Evolutionary conservation across 139 green algal species (phyloP).

Genomic region (Axilococcus clingmanii): DNA sequence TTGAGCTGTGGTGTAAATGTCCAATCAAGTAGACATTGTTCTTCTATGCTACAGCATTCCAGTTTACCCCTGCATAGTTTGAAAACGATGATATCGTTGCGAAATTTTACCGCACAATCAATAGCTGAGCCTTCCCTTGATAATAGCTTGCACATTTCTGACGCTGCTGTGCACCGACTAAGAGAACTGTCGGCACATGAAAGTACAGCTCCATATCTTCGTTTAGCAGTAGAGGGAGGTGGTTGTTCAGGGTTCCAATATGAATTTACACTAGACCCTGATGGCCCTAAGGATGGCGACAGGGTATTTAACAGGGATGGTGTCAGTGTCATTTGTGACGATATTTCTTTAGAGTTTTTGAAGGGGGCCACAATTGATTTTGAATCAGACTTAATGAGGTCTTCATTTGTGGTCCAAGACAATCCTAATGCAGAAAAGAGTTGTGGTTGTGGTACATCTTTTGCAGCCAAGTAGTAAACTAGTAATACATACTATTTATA

Average conservation of each 20-base stretch:
- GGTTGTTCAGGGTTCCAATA: slow-evolving; percentile 95
- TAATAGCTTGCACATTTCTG: too few relatives aligned
- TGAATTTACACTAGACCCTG: slow-evolving; percentile 65
- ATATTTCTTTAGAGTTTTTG: slow-evolving; percentile 76
- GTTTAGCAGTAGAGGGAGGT: slow-evolving; percentile 79
- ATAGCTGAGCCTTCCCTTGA: too few relatives aligned
- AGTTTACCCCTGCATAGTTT: too few relatives aligned
- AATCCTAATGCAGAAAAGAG: slow-evolving; percentile 71
- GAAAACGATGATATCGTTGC: too few relatives aligned
- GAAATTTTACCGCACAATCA: too few relatives aligned
- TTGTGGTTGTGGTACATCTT: slow-evolving; percentile 77
- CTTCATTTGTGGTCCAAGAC: slow-evolving; percentile 64
- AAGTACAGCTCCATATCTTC: too few relatives aligned
- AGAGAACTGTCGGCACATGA: too few relatives aligned
- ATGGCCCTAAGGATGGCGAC: slow-evolving; percentile 6
- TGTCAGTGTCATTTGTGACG: slow-evolving; percentile 67
- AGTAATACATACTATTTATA: too few relatives aligned
- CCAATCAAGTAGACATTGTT: too few relatives aligned
- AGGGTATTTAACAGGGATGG: slow-evolving; percentile 68
- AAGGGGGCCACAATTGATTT: slow-evolving; percentile 73
- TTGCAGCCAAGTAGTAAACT: slow-evolving; percentile 51
- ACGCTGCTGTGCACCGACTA: too few relatives aligned
- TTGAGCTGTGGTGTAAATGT: too few relatives aligned
- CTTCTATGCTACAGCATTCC: too few relatives aligned
- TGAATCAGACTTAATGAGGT: slow-evolving; percentile 75